These are phyloP conservation scores for Yamadazyma atlantica DNA, from an alignment of 1,139 yeast species.

Conservation along the genomic window DNA sequence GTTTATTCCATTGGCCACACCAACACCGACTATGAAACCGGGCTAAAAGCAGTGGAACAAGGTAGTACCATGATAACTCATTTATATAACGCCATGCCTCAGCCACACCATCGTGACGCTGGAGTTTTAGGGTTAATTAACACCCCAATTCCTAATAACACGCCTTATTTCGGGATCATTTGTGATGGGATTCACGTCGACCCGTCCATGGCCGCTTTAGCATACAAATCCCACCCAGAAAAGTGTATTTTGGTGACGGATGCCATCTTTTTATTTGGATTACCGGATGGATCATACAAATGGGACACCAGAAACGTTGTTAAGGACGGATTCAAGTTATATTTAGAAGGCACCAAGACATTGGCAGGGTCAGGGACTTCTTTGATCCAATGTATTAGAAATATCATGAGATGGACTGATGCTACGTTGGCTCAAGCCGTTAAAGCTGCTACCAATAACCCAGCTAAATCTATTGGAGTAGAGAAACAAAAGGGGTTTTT, in stretches of 20 bases:
- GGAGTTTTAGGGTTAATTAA: constrained; percentile 59
- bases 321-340: constrained; percentile 49
- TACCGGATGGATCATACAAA: constrained; percentile 49
- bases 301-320: constrained; percentile 52
- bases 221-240: constrained; percentile 54
- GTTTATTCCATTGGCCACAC: constrained; percentile 62
- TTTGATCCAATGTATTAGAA: constrained; percentile 53
- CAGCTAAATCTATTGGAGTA: constrained; percentile 51
- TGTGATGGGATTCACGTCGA: constrained; percentile 67
- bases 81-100: constrained; percentile 68
- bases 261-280: constrained; percentile 58
- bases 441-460: constrained; percentile 56
- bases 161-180: constrained; percentile 58
- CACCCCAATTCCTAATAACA: constrained; percentile 29
- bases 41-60: constrained; percentile 46
- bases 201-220: constrained; percentile 54
- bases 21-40: constrained; percentile 48
- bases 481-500: constrained; percentile 51
- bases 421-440: constrained; percentile 55
- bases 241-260: constrained; percentile 62
- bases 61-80: constrained; percentile 67
- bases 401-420: constrained; percentile 53
- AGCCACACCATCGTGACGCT: constrained; percentile 62
- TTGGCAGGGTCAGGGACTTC: constrained; percentile 67
- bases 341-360: constrained; percentile 56